These are phyloP conservation scores for Saccharomyces kudriavzevii DNA, from an alignment of 805 yeast species.

Conservation along the genomic window DNA sequence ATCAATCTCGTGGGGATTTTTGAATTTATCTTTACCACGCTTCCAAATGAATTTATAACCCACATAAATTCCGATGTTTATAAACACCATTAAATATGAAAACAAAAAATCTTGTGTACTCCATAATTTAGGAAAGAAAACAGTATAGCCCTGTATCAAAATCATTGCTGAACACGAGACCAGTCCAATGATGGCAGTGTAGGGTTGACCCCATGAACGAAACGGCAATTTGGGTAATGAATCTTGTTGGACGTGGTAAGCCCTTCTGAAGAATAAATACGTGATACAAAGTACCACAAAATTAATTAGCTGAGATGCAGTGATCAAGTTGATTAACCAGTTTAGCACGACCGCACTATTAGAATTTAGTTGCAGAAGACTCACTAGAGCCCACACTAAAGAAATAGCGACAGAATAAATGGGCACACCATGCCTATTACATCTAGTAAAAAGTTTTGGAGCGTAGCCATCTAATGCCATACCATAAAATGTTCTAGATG, in stretches of 20 bases:
- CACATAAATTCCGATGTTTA: constrained; percentile 40
- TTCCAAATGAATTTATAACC: constrained; percentile 41
- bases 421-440: constrained; percentile 66
- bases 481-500: constrained; percentile 61
- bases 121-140: constrained; percentile 64
- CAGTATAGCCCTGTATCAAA: constrained; percentile 59
- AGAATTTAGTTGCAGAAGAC: constrained; percentile 55
- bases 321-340: constrained; percentile 67
- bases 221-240: constrained; percentile 36
- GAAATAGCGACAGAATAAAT: constrained; percentile 46
- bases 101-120: constrained; percentile 52
- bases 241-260: constrained; percentile 47
- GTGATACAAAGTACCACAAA: constrained; percentile 50
- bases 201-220: constrained; percentile 54
- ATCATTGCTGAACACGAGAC: constrained; percentile 42
- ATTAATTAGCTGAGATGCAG: constrained; percentile 60
- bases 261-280: constrained; percentile 55
- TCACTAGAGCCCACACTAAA: constrained; percentile 51
- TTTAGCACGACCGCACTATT: constrained; percentile 55
- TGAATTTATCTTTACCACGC: constrained; percentile 39
- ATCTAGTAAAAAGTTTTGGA: constrained; percentile 54
- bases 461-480: constrained; percentile 67
- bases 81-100: constrained; percentile 64
- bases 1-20: constrained; percentile 43
- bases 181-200: constrained; percentile 43